These are phyloP conservation scores for Mortierella hygrophila DNA, from an alignment of 192 early-diverging fungal genomes.

Conservation along the genomic window DNA sequence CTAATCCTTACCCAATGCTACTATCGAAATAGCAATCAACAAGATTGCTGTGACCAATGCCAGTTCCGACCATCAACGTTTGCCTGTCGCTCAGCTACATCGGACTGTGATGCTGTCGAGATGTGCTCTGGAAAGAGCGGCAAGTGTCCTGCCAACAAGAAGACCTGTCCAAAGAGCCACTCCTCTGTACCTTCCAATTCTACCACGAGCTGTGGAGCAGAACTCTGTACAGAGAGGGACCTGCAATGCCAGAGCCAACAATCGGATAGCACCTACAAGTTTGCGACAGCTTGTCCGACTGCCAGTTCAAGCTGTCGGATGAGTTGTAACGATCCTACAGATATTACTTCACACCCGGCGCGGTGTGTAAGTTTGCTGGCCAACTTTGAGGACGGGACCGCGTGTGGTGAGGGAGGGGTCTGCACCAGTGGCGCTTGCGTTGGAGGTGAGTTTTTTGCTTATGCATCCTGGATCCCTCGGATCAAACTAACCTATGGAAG, in stretches of 20 bases:
- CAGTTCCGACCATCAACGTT: slow-evolving; percentile 38
- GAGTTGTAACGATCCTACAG: slow-evolving; percentile 12
- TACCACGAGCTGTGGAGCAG: slow-evolving; percentile 23
- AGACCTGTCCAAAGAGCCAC: slow-evolving; percentile 19
- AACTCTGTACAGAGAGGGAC: slow-evolving; percentile 21
- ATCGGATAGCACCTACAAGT: not conserved
- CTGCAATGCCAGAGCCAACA: slow-evolving; percentile 38
- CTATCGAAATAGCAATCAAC: slow-evolving; percentile 18
- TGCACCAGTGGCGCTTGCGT: slow-evolving; percentile 24
- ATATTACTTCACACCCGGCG: not conserved
- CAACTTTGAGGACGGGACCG: slow-evolving; percentile 35
- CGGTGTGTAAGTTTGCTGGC: slow-evolving; percentile 7
- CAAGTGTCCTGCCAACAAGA: slow-evolving; percentile 48
- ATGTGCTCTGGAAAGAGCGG: slow-evolving; percentile 39
- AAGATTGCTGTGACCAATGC: slow-evolving; percentile 39
- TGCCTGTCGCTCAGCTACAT: slow-evolving; percentile 23
- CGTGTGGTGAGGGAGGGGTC: slow-evolving; percentile 26
- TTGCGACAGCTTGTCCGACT: slow-evolving; percentile 13
- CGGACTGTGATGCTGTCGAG: slow-evolving; percentile 9
- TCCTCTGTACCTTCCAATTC: slow-evolving; percentile 11
- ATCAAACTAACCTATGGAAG: too few species aligned
- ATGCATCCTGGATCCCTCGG: not conserved
- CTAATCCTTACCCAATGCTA: not conserved
- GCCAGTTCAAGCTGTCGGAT: slow-evolving; percentile 18
- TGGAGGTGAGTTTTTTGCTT: slow-evolving; percentile 14